Percentiles rank a stretch among this genome's conserved stretches.
Conservation (phyloP, 2,329 filamentous ascomycete species). For the Lachnellula hyalina region DNA sequence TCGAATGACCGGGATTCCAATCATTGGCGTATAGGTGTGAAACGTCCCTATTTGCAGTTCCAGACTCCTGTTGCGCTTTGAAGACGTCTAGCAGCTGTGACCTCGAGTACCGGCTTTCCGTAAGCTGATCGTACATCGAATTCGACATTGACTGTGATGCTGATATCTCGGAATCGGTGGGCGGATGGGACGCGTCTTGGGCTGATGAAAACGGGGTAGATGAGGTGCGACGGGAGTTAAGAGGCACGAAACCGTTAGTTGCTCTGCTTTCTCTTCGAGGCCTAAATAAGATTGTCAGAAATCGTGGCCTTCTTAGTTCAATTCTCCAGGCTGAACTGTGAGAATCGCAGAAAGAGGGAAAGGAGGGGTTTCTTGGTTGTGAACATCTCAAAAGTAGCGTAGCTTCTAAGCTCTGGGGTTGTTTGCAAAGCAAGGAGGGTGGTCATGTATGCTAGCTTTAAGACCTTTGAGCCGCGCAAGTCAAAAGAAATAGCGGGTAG, state of each 20-base stretch:
- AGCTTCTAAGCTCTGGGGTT: neutral
- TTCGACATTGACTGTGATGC: conserved; percentile 29
- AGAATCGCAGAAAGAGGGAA: neutral
- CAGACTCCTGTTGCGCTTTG: conserved; percentile 46
- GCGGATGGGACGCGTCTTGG: conserved; percentile 17
- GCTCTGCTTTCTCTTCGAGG: conserved; percentile 52
- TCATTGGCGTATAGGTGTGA: conserved; percentile 65
- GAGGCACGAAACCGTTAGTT: conserved; percentile 48
- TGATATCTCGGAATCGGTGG: conserved; percentile 19
- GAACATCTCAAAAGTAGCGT: no score
- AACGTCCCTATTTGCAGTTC: conserved; percentile 52
- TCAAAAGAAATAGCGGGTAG: neutral
- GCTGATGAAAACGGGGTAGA: conserved; percentile 47
- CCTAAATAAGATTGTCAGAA: conserved; percentile 37
- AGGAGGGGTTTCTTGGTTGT: neutral
- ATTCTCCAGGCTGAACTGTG: neutral
- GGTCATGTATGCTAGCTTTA: neutral
- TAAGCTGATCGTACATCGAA: conserved; percentile 38
- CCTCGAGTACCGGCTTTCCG: conserved; percentile 32
- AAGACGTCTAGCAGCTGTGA: conserved; percentile 69
- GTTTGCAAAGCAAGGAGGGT: neutral
- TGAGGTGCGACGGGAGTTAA: conserved; percentile 60
- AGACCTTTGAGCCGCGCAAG: neutral
- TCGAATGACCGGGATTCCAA: conserved; percentile 73
- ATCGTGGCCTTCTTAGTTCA: neutral